These are phyloP conservation scores for Salvia miltiorrhiza DNA, from an alignment of 257 asterid species.

Conservation along the genomic window DNA sequence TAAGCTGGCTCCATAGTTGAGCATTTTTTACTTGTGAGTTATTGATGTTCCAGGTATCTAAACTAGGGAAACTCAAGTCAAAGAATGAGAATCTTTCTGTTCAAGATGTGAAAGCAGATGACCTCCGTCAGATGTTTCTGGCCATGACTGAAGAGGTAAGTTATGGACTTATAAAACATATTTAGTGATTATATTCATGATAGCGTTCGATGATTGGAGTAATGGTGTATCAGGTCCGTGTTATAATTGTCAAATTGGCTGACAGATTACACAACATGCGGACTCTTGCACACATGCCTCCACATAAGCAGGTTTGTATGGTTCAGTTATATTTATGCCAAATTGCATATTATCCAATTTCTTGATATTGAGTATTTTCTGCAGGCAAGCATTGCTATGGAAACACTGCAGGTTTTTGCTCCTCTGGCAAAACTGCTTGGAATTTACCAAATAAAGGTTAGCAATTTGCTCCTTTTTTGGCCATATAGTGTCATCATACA, in stretches of 20 bases:
- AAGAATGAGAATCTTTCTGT: slow-evolving; percentile 72
- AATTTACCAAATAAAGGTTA: slow-evolving; percentile 88
- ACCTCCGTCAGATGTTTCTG: slow-evolving; percentile 93
- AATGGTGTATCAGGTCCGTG: slow-evolving; percentile 67
- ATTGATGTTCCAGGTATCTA: slow-evolving; percentile 62
- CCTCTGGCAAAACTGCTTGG: slow-evolving; percentile 94
- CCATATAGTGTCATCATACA: background rate
- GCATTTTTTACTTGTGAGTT: slow-evolving; percentile 20
- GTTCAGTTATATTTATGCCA: slow-evolving; percentile 11
- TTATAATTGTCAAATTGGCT: slow-evolving; percentile 90
- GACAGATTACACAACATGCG: slow-evolving; percentile 97
- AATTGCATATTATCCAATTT: slow-evolving; percentile 11
- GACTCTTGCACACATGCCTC: slow-evolving; percentile 97
- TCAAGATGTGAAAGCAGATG: slow-evolving; percentile 97
- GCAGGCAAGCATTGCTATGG: slow-evolving; percentile 90
- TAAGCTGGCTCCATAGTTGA: slow-evolving; percentile 3
- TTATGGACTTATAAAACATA: background rate
- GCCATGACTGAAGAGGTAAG: slow-evolving; percentile 96
- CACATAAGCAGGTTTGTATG: slow-evolving; percentile 78
- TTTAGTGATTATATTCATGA: slow-evolving; percentile 9
- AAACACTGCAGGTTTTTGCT: slow-evolving; percentile 91
- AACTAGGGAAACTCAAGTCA: slow-evolving; percentile 86
- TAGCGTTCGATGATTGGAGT: slow-evolving; percentile 21
- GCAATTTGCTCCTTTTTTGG: slow-evolving; percentile 4
- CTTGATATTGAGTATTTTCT: slow-evolving; percentile 19